A percentile compares a stretch with the other conserved stretches of the same genome.
These are phyloP conservation scores for Fusarium chaquense DNA, from an alignment of 2,329 filamentous ascomycete species.

Conservation along the genomic window DNA sequence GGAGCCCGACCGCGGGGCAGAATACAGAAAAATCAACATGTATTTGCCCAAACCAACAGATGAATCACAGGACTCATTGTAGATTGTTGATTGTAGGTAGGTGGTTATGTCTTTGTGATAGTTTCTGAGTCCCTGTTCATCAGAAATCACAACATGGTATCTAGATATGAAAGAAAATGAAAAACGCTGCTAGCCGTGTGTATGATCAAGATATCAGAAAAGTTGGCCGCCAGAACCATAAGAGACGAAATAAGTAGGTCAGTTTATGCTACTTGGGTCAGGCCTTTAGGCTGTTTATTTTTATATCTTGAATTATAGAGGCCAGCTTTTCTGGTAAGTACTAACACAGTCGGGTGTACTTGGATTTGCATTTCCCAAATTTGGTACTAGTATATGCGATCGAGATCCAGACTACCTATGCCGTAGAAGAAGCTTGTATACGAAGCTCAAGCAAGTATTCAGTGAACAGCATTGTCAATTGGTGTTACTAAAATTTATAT, in stretches of 20 bases:
- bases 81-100: too few relatives aligned
- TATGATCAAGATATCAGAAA: too few relatives aligned
- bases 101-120: too few relatives aligned
- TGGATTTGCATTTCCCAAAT: slow-evolving; percentile 20
- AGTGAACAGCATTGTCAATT: slow-evolving; percentile 2
- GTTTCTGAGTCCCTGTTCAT: not conserved
- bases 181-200: slow-evolving; percentile 3
- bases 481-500: not conserved
- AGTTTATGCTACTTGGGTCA: too few relatives aligned
- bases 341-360: slow-evolving; percentile 4
- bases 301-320: too few relatives aligned
- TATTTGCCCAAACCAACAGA: not conserved
- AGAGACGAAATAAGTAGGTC: too few relatives aligned
- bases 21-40: not conserved
- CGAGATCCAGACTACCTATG: slow-evolving; percentile 22
- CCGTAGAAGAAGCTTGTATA: slow-evolving; percentile 9
- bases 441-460: not conserved
- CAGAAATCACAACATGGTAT: too few relatives aligned
- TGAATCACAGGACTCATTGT: not conserved
- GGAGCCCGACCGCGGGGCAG: slow-evolving; percentile 17
- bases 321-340: too few relatives aligned
- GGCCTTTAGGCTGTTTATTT: too few relatives aligned
- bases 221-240: too few relatives aligned
- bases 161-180: not conserved
- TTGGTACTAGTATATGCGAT: slow-evolving; percentile 20